Evolutionary conservation across 495 filamentous ascomycete species (phyloP).

Genomic region (Annulohypoxylon moriforme): DNA sequence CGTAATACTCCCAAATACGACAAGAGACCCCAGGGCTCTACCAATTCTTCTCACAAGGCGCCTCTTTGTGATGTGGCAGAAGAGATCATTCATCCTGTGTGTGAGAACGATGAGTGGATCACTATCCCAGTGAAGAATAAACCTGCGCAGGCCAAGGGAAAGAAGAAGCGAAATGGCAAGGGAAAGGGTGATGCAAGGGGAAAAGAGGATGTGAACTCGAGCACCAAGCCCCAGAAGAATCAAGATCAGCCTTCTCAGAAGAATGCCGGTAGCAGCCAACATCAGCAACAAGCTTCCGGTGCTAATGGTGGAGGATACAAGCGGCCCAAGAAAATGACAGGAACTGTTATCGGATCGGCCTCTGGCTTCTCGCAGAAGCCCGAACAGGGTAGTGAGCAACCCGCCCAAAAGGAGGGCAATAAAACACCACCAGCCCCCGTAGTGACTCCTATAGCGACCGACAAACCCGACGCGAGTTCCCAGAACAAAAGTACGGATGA

Average conservation of each 20-base stretch:
- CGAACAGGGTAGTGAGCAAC: neutral
- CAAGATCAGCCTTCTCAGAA: neutral
- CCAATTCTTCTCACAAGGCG: no score
- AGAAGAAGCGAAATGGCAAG: neutral
- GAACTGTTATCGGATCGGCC: conserved; percentile 21
- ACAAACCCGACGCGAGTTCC: no score
- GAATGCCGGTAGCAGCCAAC: neutral
- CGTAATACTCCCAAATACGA: no score
- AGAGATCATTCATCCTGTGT: no score
- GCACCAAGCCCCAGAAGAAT: neutral
- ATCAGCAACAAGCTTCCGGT: no score
- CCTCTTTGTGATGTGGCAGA: neutral
- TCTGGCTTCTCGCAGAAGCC: conserved; percentile 8
- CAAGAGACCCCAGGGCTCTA: no score
- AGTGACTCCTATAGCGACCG: no score
- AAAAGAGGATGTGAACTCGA: neutral
- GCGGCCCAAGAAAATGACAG: neutral
- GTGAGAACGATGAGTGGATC: neutral
- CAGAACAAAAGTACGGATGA: no score
- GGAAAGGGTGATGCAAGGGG: neutral
- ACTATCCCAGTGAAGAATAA: neutral
- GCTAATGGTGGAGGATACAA: no score
- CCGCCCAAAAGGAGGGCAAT: no score
- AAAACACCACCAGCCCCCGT: no score
- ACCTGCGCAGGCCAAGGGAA: neutral